Evolutionary conservation across 192 early-diverging fungal species (phyloP).

Genomic region (Neocallimastix lanati): DNA sequence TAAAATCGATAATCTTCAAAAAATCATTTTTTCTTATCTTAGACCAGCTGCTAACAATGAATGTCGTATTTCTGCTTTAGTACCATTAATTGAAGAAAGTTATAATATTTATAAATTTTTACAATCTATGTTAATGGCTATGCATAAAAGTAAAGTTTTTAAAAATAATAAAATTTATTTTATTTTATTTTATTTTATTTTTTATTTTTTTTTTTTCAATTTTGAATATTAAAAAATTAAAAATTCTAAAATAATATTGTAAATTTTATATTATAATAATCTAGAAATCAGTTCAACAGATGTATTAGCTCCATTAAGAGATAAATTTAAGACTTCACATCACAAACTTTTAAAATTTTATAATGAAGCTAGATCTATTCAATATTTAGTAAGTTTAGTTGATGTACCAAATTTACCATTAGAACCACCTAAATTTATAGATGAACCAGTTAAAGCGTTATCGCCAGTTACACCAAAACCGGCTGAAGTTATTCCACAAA

Average conservation of each 20-base stretch:
- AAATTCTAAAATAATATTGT: not conserved
- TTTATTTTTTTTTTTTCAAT: not conserved
- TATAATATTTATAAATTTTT: slow-evolving; percentile 91
- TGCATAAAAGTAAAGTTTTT: slow-evolving; percentile 58
- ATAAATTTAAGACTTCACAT: slow-evolving; percentile 70
- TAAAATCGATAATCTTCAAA: slow-evolving; percentile 78
- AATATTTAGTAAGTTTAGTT: slow-evolving; percentile 86
- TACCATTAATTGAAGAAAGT: slow-evolving; percentile 91
- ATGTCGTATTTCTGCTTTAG: slow-evolving; percentile 82
- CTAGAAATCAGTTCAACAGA: slow-evolving; percentile 44
- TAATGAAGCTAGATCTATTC: slow-evolving; percentile 67
- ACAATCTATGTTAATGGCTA: slow-evolving; percentile 85
- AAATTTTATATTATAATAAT: not conserved
- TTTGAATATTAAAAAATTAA: too few relatives aligned
- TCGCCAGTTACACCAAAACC: slow-evolving; percentile 9
- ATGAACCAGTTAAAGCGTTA: slow-evolving; percentile 41
- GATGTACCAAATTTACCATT: slow-evolving; percentile 38
- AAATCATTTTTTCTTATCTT: slow-evolving; percentile 71
- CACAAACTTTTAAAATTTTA: slow-evolving; percentile 80
- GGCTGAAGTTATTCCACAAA: not conserved
- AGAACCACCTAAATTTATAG: slow-evolving; percentile 70
- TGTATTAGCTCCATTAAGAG: slow-evolving; percentile 70
- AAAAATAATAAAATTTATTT: not conserved
- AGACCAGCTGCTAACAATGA: slow-evolving; percentile 70
- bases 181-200: slow-evolving; percentile 13